Evolutionary conservation across 768 basidiomycete genomes (phyloP).

Genomic region (Rhodotorula diobovata): DNA sequence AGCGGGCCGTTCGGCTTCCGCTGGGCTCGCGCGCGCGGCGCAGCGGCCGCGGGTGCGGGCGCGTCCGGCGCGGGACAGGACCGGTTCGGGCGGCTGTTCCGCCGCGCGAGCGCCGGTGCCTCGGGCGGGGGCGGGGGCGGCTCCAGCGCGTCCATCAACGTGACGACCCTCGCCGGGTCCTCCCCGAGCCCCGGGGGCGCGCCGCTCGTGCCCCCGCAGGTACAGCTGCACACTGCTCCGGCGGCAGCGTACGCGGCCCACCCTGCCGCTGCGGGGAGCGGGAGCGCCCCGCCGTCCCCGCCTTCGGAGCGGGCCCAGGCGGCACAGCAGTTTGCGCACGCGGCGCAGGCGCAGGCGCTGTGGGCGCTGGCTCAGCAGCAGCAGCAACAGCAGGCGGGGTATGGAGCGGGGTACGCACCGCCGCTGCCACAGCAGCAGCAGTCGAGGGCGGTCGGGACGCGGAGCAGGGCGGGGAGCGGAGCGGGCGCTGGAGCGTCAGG

Average conservation of each 20-base stretch:
- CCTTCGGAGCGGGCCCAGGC: slow-evolving; percentile 7
- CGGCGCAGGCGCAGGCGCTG: slow-evolving; percentile 26
- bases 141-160: background rate
- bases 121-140: no score
- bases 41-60: background rate
- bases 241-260: background rate
- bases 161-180: background rate
- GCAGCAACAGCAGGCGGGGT: no score
- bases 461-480: no score
- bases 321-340: slow-evolving; percentile 33
- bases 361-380: slow-evolving; percentile 10
- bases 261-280: background rate
- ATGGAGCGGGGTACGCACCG: no score
- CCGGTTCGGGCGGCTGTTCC: slow-evolving; percentile 29
- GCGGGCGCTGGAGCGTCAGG: no score
- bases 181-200: background rate
- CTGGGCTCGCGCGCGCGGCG: background rate
- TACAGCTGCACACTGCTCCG: background rate
- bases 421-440: no score
- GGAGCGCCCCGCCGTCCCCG: background rate
- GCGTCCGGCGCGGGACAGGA: slow-evolving; percentile 18
- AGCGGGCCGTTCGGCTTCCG: slow-evolving; percentile 13
- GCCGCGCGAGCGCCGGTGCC: background rate
- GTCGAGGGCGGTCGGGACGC: no score
- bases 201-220: background rate